Conservation (phyloP, 2,329 filamentous ascomycete species). For the Calonectria multiphialidica region DNA sequence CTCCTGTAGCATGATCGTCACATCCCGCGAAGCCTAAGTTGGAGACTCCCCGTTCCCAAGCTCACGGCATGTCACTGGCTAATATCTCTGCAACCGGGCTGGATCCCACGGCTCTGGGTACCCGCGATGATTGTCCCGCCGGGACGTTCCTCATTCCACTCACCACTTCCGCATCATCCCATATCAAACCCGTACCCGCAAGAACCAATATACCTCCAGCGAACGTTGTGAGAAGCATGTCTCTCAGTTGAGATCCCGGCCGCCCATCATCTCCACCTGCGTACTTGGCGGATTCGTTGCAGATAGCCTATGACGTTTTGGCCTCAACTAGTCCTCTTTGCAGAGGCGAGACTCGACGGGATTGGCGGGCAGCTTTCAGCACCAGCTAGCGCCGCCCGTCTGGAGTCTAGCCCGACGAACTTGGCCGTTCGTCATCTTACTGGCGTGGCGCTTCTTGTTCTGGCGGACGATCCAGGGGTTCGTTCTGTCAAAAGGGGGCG, state of each 20-base stretch:
- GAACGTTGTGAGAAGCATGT: background rate
- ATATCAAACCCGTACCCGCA: background rate
- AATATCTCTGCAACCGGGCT: background rate
- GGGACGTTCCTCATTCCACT: background rate
- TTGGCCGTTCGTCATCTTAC: background rate
- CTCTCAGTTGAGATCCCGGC: background rate
- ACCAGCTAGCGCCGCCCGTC: background rate
- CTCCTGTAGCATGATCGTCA: background rate
- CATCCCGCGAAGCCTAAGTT: background rate
- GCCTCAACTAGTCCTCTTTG: background rate
- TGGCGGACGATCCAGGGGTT: slow-evolving; percentile 12
- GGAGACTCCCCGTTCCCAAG: background rate
- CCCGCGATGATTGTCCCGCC: background rate
- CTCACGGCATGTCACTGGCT: background rate
- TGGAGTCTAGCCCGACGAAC: background rate
- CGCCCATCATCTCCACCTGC: slow-evolving; percentile 16
- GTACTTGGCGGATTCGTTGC: background rate
- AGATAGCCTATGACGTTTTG: slow-evolving; percentile 5
- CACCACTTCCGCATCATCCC: background rate
- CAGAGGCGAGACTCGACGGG: background rate
- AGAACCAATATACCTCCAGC: background rate
- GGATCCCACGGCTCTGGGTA: background rate
- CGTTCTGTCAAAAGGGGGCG: background rate
- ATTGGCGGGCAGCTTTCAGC: background rate
- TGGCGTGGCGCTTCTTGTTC: background rate